Base-by-base conservation (phyloP, 2,329 filamentous ascomycete species). In the Fusarium transvaalense region DNA sequence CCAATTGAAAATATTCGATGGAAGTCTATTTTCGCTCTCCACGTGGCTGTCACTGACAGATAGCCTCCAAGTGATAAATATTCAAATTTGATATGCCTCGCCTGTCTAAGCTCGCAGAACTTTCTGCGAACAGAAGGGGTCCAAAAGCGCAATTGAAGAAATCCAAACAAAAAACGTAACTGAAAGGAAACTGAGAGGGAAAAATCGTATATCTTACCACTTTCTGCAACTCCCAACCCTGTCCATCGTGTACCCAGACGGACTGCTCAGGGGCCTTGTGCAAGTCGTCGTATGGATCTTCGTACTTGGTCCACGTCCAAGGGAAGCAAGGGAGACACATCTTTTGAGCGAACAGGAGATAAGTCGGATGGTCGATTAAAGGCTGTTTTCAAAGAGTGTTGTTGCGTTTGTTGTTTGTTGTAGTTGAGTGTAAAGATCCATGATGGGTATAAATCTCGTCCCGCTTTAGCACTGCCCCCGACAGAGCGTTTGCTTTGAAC, bases 311-410 rank as follows among this genome's bases (percentile, higher is more conserved):
- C 79, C 75, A 85, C 62, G 74, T 85, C 83, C 74, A 83, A 0
- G 84, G 81, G 76, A 85, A 86, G 71, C 83, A 86, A 7, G 82
- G 81, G n/a, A 86, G 78, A 71, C 85, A 88, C 85, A 88, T 87
- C 41, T 29, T 27, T 32, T 17, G 6, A 17, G 8, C 2, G 5
- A 12, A 6, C 1, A 35, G n/a, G 21, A n/a, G 5, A 1, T 2
- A 8, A 32, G 3, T 29, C 5, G 21, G 19, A 2, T 12, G 5
- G 4, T 2, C 2, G 4, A 21, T n/a, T 37, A 10, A 6, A 29
- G 19, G 4, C 10, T 23, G 12, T 12, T 21, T 15, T 6, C 1
- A 15, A 42, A 12, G n/a, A 8, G 29, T 5, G n/a, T 17, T 4
- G 21, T 17, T 17, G 38, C 15, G 25, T 14, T 51, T 58, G 29